These are phyloP conservation scores for Citrus inodora DNA, from an alignment of 345 rosid genomes.

Conservation along the genomic window DNA sequence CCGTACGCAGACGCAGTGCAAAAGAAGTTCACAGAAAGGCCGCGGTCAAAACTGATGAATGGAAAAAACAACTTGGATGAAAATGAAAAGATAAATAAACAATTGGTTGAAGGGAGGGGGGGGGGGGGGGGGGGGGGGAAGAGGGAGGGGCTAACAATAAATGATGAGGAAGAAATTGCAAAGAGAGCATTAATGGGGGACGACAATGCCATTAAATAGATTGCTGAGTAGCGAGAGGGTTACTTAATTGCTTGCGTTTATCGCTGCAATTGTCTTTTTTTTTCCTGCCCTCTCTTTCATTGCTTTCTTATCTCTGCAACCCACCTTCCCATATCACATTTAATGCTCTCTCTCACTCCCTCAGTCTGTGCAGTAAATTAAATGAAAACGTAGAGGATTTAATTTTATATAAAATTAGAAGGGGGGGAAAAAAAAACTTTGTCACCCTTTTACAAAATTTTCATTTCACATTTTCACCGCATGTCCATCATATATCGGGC, in stretches of 20 bases:
- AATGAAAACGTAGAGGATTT: slow-evolving; percentile 2
- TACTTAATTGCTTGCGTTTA: slow-evolving; percentile 47
- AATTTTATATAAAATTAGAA: too few relatives aligned
- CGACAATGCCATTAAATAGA: slow-evolving; percentile 43
- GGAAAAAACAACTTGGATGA: not conserved
- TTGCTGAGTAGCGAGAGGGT: slow-evolving; percentile 29
- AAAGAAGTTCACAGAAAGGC: not conserved
- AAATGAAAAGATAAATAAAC: not conserved
- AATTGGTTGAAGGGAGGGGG: too few relatives aligned
- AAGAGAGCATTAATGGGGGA: slow-evolving; percentile 56
- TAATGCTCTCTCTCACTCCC: slow-evolving; percentile 32
- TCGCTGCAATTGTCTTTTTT: slow-evolving; percentile 44
- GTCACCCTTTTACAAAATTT: slow-evolving; percentile 4
- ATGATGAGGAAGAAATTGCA: slow-evolving; percentile 19
- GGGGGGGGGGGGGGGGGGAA: not conserved
- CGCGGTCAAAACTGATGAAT: not conserved
- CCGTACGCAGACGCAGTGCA: not conserved
- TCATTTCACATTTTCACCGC: not conserved
- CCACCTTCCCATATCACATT: slow-evolving; percentile 40
- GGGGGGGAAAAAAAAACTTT: not conserved
- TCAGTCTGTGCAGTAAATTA: slow-evolving; percentile 27
- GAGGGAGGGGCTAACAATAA: slow-evolving; percentile 8
- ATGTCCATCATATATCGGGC: slow-evolving; percentile 10
- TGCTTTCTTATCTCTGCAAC: slow-evolving; percentile 35
- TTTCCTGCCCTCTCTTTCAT: slow-evolving; percentile 26